A percentile compares a stretch with the other conserved stretches of the same genome.
These are phyloP conservation scores for Ottelia alismoides DNA, from an alignment of 106 monocot species.

Conservation along the genomic window DNA sequence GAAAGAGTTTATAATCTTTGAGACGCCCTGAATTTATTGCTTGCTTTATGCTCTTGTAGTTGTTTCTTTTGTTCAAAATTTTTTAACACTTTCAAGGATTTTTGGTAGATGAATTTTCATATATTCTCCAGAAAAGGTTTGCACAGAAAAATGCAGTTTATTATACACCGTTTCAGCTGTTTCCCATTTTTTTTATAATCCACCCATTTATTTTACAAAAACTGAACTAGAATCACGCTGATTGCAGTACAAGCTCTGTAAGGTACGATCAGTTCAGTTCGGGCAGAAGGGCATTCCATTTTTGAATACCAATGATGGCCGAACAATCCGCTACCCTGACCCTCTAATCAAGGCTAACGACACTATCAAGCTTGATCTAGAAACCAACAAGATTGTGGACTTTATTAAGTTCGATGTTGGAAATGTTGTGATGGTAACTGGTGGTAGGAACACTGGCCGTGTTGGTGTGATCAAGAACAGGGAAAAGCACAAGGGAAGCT, in stretches of 20 bases:
- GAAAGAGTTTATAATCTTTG: too few species aligned
- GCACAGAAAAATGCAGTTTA: too few species aligned
- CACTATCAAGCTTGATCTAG: constrained; percentile 72
- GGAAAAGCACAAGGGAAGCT: constrained; percentile 84
- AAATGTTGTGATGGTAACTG: constrained; percentile 72
- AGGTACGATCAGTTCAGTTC: constrained; percentile 62
- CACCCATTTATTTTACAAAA: too few species aligned
- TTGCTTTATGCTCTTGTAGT: too few species aligned
- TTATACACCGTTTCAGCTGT: too few species aligned
- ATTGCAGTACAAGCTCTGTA: constrained; percentile 71
- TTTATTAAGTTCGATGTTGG: constrained; percentile 82
- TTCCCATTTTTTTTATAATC: too few species aligned
- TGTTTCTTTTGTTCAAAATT: too few species aligned
- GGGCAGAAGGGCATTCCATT: constrained; percentile 72
- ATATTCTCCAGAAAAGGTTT: too few species aligned
- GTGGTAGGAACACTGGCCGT: constrained; percentile 70
- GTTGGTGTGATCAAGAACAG: constrained; percentile 84
- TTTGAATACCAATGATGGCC: constrained; percentile 68
- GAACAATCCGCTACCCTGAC: constrained; percentile 75
- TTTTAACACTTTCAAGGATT: too few species aligned
- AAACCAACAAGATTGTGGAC: constrained; percentile 55
- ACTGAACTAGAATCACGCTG: too few species aligned
- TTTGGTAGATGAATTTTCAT: too few species aligned
- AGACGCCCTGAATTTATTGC: too few species aligned
- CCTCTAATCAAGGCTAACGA: constrained; percentile 71